These are phyloP conservation scores for Lippia alba DNA, from an alignment of 305 asterid species.

Conservation along the genomic window DNA sequence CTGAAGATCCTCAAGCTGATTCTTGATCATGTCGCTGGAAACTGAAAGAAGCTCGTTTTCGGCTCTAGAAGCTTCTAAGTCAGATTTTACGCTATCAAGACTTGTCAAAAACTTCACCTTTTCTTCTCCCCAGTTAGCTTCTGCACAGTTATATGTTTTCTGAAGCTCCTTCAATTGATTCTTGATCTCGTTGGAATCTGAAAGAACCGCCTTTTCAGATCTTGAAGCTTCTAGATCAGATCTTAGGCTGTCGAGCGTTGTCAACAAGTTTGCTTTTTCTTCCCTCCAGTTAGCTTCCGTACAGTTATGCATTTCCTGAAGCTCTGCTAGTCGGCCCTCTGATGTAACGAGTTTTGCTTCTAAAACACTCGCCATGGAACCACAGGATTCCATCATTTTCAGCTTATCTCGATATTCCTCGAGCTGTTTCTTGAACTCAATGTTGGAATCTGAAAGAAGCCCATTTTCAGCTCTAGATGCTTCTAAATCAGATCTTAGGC, in stretches of 20 bases:
- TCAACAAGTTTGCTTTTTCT: slow-evolving; percentile 8
- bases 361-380: slow-evolving; percentile 42
- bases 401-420: slow-evolving; percentile 56
- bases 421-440: slow-evolving; percentile 42
- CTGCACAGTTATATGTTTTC: slow-evolving; percentile 37
- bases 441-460: slow-evolving; percentile 63
- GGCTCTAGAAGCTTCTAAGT: slow-evolving; percentile 58
- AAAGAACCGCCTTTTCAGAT: slow-evolving; percentile 64
- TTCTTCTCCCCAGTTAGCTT: slow-evolving; percentile 58
- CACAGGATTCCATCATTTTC: slow-evolving; percentile 36
- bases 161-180: slow-evolving; percentile 4
- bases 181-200: slow-evolving; percentile 48
- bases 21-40: slow-evolving; percentile 43
- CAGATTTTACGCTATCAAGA: slow-evolving; percentile 53
- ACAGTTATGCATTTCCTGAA: slow-evolving; percentile 54
- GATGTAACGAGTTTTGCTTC: slow-evolving; percentile 53
- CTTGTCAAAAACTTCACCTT: slow-evolving; percentile 46
- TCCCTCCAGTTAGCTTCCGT: slow-evolving; percentile 45
- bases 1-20: neutral
- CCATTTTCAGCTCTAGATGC: slow-evolving; percentile 54
- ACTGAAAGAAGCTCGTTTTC: slow-evolving; percentile 66
- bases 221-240: slow-evolving; percentile 59
- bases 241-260: slow-evolving; percentile 48
- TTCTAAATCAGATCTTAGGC: slow-evolving; percentile 63
- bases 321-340: slow-evolving; percentile 47